Percentiles rank a stretch among this genome's conserved stretches.
phyloP scores from a whole-genome alignment of 208 protist species.

The Wallacemonas sp. region DNA sequence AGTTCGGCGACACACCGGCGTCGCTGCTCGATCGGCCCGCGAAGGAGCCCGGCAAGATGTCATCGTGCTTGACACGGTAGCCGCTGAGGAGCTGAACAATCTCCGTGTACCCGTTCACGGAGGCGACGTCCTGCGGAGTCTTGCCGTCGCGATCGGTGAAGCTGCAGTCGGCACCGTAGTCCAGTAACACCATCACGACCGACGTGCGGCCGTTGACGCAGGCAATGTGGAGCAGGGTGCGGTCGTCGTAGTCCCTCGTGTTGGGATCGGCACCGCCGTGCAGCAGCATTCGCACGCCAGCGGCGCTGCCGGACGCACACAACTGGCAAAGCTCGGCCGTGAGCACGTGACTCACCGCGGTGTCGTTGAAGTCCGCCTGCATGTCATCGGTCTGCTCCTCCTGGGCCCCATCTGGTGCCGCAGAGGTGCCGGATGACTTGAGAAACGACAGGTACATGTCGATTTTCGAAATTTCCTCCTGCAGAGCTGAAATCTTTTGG shows the following conservation, averaged over 20 bases:
- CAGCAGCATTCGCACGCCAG: slow-evolving; percentile 69
- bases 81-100: slow-evolving; percentile 53
- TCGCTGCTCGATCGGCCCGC: slow-evolving; percentile 17
- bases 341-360: slow-evolving; percentile 68
- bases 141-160: slow-evolving; percentile 63
- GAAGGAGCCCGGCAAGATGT: slow-evolving; percentile 28
- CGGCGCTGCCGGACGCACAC: slow-evolving; percentile 59
- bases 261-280: slow-evolving; percentile 76
- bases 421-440: not conserved
- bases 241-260: slow-evolving; percentile 77
- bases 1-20: slow-evolving; percentile 33
- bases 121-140: slow-evolving; percentile 62
- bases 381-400: not conserved
- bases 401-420: not conserved
- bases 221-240: slow-evolving; percentile 84
- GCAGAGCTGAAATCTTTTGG: slow-evolving; percentile 71
- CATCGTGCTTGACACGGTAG: slow-evolving; percentile 15
- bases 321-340: slow-evolving; percentile 82
- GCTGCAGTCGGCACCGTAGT: slow-evolving; percentile 60
- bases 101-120: slow-evolving; percentile 51
- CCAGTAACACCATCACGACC: slow-evolving; percentile 64
- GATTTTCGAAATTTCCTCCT: slow-evolving; percentile 74
- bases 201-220: slow-evolving; percentile 49
- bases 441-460: slow-evolving; percentile 50
- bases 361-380: slow-evolving; percentile 35